Evolutionary conservation across 345 rosid species (phyloP).

Genomic region (Euphorbia peplus): DNA sequence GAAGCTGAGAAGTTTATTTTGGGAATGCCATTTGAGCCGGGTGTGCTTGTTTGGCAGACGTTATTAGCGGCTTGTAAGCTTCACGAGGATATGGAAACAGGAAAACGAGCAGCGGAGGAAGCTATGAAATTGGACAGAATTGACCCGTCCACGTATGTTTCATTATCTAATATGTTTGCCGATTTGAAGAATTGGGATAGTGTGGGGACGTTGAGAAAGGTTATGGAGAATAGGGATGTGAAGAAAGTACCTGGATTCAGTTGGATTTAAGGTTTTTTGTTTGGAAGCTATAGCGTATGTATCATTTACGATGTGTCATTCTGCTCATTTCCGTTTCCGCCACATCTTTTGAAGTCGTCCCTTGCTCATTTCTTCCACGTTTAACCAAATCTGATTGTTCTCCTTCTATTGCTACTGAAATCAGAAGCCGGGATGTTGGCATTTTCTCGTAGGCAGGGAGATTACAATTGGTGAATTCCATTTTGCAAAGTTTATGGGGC

Average conservation of each 20-base stretch:
- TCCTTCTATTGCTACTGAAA: too few species aligned
- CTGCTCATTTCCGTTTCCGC: too few species aligned
- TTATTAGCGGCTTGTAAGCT: slow-evolving; percentile 45
- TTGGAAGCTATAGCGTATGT: too few species aligned
- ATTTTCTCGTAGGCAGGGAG: too few species aligned
- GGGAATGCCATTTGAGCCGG: slow-evolving; percentile 43
- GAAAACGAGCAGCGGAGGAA: slow-evolving; percentile 40
- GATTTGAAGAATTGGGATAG: slow-evolving; percentile 43
- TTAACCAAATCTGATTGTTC: too few species aligned
- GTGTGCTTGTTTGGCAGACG: slow-evolving; percentile 53
- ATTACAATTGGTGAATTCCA: too few species aligned
- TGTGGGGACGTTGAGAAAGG: slow-evolving; percentile 41
- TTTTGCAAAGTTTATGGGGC: too few species aligned
- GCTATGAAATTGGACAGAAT: slow-evolving; percentile 36
- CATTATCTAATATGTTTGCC: slow-evolving; percentile 53
- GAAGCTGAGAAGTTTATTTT: slow-evolving; percentile 50
- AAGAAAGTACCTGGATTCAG: slow-evolving; percentile 57
- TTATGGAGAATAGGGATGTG: slow-evolving; percentile 45
- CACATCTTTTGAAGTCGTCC: too few species aligned
- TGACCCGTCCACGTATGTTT: slow-evolving; percentile 44
- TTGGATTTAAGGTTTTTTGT: slow-evolving; percentile 33
- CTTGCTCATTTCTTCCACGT: too few species aligned
- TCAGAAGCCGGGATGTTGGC: too few species aligned
- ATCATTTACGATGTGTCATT: too few species aligned
- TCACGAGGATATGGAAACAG: slow-evolving; percentile 51